phyloP scores from a whole-genome alignment of 352 stramenopile genomes.

The Phytophthora tentaculata region DNA sequence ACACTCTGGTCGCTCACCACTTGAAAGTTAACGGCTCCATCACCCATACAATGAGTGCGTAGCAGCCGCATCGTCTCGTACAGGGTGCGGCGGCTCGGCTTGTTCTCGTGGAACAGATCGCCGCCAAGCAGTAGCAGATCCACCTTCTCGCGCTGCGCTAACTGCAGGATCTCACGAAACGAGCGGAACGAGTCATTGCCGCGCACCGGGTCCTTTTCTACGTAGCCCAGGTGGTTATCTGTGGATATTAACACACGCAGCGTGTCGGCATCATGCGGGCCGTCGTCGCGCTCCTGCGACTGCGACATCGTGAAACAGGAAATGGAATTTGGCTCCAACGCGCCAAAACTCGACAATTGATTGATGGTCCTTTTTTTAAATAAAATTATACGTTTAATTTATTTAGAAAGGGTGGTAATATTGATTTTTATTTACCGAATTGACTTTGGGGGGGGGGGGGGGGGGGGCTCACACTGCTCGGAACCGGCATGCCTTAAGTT shows the following conservation, averaged over 20 bases:
- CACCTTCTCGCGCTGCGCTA: conserved; percentile 71
- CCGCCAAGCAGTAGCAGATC: conserved; percentile 96
- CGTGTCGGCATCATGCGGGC: conserved; percentile 45
- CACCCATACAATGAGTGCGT: conserved; percentile 94
- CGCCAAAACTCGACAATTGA: conserved; percentile 3
- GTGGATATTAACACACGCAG: conserved; percentile 95
- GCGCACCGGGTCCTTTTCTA: conserved; percentile 96
- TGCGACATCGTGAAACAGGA: conserved; percentile 19
- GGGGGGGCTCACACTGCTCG: too few species aligned
- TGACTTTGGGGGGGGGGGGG: too few species aligned
- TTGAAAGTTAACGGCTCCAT: conserved; percentile 84
- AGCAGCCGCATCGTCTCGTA: conserved; percentile 98
- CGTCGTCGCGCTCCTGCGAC: conserved; percentile 9
- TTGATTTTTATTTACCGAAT: too few species aligned
- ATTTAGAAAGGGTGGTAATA: too few species aligned
- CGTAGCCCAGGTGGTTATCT: conserved; percentile 99
- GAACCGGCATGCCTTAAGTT: too few species aligned
- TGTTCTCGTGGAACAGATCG: conserved; percentile 99
- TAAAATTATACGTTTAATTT: too few species aligned
- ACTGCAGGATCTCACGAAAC: conserved; percentile 88
- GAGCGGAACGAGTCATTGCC: conserved; percentile 93
- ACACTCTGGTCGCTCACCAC: conserved; percentile 92
- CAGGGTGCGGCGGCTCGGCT: conserved; percentile 95
- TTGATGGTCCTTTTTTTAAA: too few species aligned
- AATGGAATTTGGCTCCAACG: conserved; percentile 1